Base-by-base conservation (phyloP, 1,284 basidiomycete genomes). In the Xerocomus amazonicus region DNA sequence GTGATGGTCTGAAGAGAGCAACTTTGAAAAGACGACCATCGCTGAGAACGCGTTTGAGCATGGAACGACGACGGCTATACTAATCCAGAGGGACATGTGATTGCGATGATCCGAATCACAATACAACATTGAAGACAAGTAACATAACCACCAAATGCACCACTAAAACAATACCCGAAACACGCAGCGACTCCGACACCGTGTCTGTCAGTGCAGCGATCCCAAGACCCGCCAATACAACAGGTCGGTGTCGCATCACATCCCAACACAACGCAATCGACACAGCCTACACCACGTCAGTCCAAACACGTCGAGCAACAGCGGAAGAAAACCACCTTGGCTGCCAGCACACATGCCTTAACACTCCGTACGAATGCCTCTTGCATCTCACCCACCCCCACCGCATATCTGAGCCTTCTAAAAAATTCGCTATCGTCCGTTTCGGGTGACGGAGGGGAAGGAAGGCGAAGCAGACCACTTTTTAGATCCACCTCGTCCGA, bases 161-260 rank as follows among this genome's bases (percentile, higher is more conserved):
- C 9, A 64, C 35, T 0, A 68, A 74, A 23, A 80, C 61, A 32
- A 70, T 52, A 4, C 72, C 42, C 3, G 74, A 74, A 13, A 69
- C 56, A 50, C 56, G 55, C 12, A 76, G 45, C 6, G 62, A 61
- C 39, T 77, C 78, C 27, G 75, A 70, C 56, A 73, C 67, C 7
- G 74, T 77, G 63, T 80, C 78, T 45, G 67, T 49, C 32, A 79
- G 55, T 1, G 76, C 79, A 3, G 72, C 68, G 6, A 65, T 55
- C 29, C 72, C 56, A 41, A 76, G 56, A 13, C 64, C 48, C 0
- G 42, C 54, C 51, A 74, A 71, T 27, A 76, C 51, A 2, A 63
- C 60, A 10, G 70, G 63, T 27, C 51, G 57, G 0, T 36, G 39
- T 8, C 43, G 55, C 13, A 64, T 13, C 1, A 32, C 9, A 14